Conservation (phyloP, 2,329 filamentous ascomycete species). For the Gaeumannomyces sp. region DNA sequence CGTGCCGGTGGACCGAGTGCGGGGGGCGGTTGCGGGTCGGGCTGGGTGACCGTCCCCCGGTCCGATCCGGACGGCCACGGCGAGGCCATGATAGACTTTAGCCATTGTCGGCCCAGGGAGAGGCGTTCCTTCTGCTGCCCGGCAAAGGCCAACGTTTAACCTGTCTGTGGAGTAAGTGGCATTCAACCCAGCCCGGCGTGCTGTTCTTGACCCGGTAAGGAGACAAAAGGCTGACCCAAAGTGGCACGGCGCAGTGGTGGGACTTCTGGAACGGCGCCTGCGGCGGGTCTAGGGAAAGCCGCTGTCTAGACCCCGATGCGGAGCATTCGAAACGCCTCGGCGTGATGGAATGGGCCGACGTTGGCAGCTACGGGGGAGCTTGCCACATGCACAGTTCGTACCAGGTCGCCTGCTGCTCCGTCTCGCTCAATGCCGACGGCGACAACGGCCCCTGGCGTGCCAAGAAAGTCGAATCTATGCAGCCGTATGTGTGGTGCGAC, state of each 20-base stretch:
- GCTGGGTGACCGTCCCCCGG: background rate
- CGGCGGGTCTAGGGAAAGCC: background rate
- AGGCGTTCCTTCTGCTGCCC: slow-evolving; percentile 1
- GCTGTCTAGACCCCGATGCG: background rate
- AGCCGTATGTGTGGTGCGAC: background rate
- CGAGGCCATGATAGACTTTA: background rate
- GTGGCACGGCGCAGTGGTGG: background rate
- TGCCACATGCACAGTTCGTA: background rate
- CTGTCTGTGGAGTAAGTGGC: too few relatives aligned
- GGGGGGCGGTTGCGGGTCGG: background rate
- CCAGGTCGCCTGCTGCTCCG: background rate
- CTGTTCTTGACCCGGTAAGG: too few relatives aligned
- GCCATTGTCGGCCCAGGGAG: background rate
- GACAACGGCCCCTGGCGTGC: too few relatives aligned
- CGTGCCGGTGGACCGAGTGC: slow-evolving; percentile 2
- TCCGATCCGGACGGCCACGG: background rate
- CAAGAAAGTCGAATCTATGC: background rate
- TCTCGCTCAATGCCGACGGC: background rate
- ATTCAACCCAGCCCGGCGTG: too few relatives aligned
- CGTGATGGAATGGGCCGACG: background rate
- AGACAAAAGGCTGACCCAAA: too few relatives aligned
- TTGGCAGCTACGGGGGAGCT: background rate
- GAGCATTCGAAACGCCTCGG: background rate
- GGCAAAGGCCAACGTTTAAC: background rate
- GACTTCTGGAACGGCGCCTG: background rate